Percentiles rank a stretch among this genome's conserved stretches.
Evolutionary conservation across 179 eudicot species (phyloP).

Genomic region (Carnegiea gigantea): DNA sequence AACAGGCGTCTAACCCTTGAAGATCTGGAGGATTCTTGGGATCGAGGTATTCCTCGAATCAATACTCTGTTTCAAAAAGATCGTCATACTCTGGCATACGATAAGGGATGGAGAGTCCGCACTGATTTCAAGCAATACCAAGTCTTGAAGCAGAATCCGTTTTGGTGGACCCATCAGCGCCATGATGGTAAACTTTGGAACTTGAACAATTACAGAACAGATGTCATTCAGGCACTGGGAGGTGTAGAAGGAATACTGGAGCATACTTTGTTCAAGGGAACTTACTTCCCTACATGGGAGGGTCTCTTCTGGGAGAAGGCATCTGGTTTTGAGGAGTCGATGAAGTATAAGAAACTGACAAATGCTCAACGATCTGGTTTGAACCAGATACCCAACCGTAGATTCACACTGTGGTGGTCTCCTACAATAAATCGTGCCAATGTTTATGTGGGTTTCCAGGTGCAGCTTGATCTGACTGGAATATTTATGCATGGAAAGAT

Average conservation of each 20-base stretch:
- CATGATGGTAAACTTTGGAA: conserved; percentile 99
- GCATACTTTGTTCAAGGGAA: conserved; percentile 95
- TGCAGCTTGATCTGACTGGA: conserved; percentile 97
- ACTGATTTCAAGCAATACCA: conserved; percentile 99
- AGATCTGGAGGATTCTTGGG: conserved; percentile 99
- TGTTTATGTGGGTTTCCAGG: conserved; percentile 99
- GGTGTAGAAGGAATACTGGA: conserved; percentile 99
- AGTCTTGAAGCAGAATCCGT: conserved; percentile 97
- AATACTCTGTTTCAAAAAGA: conserved; percentile 99
- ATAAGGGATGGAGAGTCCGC: conserved; percentile 99
- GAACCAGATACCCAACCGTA: conserved; percentile 97
- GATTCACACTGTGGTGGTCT: conserved; percentile 99
- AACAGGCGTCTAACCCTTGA: conserved; percentile 98
- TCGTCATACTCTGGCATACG: conserved; percentile 97
- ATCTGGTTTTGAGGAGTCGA: conserved; percentile 99
- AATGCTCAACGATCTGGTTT: conserved; percentile 99
- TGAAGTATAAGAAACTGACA: conserved; percentile 97
- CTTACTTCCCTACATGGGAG: conserved; percentile 99
- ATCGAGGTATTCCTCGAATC: conserved; percentile 97
- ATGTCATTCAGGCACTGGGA: conserved; percentile 99
- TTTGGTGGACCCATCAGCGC: conserved; percentile 99
- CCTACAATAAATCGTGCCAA: conserved; percentile 98
- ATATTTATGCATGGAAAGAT: conserved; percentile 99
- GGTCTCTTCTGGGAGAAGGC: conserved; percentile 99
- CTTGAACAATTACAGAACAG: conserved; percentile 96